Conservation (phyloP, 306 rosid genomes). For the Vigna trinervia region DNA sequence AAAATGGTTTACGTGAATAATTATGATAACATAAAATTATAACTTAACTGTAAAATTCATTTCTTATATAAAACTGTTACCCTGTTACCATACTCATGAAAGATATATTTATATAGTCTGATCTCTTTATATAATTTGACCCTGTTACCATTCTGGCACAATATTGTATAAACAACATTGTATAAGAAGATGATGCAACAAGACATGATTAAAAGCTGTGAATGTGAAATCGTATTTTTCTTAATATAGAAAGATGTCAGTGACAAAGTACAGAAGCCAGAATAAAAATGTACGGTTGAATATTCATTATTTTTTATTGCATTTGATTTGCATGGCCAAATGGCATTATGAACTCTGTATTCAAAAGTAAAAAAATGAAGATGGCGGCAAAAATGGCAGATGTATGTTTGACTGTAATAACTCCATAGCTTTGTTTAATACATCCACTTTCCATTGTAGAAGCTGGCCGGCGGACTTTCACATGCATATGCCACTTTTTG, state of each 20-base stretch:
- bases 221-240: conserved; percentile 1
- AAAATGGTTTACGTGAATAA: too few species aligned
- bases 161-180: too few species aligned
- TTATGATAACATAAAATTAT: too few species aligned
- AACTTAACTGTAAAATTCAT: too few species aligned
- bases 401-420: conserved; percentile 24
- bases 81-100: too few species aligned
- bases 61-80: too few species aligned
- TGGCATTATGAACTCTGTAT: conserved; percentile 11
- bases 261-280: conserved; percentile 38
- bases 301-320: not conserved
- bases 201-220: not conserved
- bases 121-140: too few species aligned
- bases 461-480: conserved; percentile 51
- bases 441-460: conserved; percentile 35
- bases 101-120: too few species aligned
- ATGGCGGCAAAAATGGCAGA: conserved; percentile 37
- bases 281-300: conserved; percentile 27
- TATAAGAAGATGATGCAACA: not conserved
- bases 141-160: too few species aligned
- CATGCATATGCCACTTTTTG: conserved; percentile 7
- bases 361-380: not conserved
- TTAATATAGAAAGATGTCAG: conserved; percentile 21
- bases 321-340: not conserved
- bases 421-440: conserved; percentile 22